Evolutionary conservation across 202 grass and related monocot genomes (phyloP).

Genomic region (Dendrocalamus latiflorus): DNA sequence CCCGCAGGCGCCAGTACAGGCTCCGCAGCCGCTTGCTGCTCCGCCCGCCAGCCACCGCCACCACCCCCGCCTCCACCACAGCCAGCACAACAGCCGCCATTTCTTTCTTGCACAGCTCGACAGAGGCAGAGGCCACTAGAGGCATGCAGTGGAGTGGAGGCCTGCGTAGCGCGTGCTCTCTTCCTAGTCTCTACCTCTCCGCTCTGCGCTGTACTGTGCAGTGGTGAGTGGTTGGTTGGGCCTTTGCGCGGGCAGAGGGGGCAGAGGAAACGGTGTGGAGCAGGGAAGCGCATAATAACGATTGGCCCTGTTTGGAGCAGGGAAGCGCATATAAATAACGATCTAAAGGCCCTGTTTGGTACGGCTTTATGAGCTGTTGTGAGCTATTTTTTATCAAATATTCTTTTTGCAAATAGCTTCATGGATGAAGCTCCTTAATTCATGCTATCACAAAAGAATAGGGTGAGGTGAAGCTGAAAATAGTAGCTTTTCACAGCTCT

Average conservation of each 20-base stretch:
- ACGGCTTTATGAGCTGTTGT: no score
- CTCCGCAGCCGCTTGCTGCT: constrained; percentile 43
- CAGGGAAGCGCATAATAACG: no score
- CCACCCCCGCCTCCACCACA: constrained; percentile 47
- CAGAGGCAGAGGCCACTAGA: neutral
- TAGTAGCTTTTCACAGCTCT: no score
- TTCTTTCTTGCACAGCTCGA: neutral
- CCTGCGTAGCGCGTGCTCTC: neutral
- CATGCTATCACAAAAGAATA: no score
- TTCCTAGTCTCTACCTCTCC: neutral
- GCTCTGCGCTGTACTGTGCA: neutral
- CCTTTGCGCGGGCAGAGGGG: neutral
- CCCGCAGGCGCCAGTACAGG: no score
- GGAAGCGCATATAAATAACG: no score
- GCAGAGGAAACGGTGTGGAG: neutral
- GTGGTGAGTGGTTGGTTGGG: neutral
- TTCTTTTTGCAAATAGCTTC: no score
- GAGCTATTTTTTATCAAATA: no score
- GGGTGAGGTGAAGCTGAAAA: no score
- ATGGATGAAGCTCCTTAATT: no score
- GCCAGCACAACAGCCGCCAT: constrained; percentile 52
- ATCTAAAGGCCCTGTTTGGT: no score
- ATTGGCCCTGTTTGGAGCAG: no score
- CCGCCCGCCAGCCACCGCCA: constrained; percentile 38
- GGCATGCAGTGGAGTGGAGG: neutral